Evolutionary conservation across 305 asterid genomes (phyloP).

Genomic region (Solanum chacoense): DNA sequence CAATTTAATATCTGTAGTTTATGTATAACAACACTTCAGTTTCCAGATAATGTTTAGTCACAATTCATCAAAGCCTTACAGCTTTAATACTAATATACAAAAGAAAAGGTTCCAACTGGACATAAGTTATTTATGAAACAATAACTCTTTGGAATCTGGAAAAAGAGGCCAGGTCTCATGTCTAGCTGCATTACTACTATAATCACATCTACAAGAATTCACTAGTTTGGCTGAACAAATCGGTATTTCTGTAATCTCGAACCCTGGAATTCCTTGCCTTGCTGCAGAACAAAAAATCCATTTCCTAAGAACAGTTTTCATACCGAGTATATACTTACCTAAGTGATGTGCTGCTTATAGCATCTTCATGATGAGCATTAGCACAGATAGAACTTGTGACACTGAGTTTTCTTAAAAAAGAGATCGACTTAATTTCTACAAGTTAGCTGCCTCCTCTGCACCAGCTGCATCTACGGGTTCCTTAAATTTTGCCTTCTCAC

Average conservation of each 20-base stretch:
- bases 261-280: background rate
- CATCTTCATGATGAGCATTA: background rate
- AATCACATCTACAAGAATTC: background rate
- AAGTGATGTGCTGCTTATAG: background rate
- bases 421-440: conserved; percentile 14
- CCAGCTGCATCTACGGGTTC: conserved; percentile 25
- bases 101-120: background rate
- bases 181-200: background rate
- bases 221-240: background rate
- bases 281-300: background rate
- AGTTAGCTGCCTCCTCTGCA: conserved; percentile 16
- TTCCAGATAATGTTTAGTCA: background rate
- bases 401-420: background rate
- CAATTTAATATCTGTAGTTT: background rate
- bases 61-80: background rate
- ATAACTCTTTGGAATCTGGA: background rate
- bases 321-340: background rate
- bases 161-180: background rate
- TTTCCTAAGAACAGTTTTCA: background rate
- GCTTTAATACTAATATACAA: background rate
- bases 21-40: background rate
- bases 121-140: background rate
- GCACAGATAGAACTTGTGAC: background rate
- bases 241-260: background rate
- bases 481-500: conserved; percentile 63